Base-by-base conservation (phyloP, 2,329 filamentous ascomycete species). In the Passalora sequoiae region DNA sequence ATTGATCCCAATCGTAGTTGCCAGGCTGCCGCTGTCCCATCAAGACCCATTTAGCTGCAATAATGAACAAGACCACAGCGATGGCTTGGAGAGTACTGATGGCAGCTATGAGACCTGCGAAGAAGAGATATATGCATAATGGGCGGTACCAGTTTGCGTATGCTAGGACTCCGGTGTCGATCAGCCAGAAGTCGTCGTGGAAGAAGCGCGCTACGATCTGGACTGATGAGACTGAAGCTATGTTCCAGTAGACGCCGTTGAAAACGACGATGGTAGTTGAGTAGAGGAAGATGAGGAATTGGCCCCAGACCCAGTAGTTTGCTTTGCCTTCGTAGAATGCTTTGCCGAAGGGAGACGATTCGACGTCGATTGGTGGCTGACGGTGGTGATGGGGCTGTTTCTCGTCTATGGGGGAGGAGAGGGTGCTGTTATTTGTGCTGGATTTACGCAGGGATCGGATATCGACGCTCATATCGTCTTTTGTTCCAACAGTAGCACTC, bases 1-100 rank as follows among this genome's bases (percentile, higher is more conserved):
- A 49, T 57, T 72, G 72, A 55, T 79, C 76, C 76, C 76, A 79
- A 59, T 77, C 73, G 51, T 76, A 76, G 47, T 72, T 73, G 10
- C 76, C 76, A 3, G 71, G 70, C 47, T 61, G 60, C 28, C 75
- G 66, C 15, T 69, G 69, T 12, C 75, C 75, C 17, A 78, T 63
- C 2, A 78, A 58, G 2, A 62, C 43, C 75, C 76, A 78, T 54
- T 79, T 78, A 6, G 69, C 60, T 2, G 50, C 61, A 42, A 78
- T 67, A 28, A 74, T 64, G 21, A 72, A 49, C 2, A 54, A 51
- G 1, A 76, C 51, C 2, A 74, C 70, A 1, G 74, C 22, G 2
- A 74, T 28, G 1, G 69, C 64, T 47, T 75, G 69, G 0, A 64
- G 22, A 0, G 68, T 65, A 29, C 69, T 69, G 37, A 78, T 61